A percentile compares a stretch with the other conserved stretches of the same genome.
Conservation (phyloP, 2,329 filamentous ascomycete genomes). For the Apiospora hydei region DNA sequence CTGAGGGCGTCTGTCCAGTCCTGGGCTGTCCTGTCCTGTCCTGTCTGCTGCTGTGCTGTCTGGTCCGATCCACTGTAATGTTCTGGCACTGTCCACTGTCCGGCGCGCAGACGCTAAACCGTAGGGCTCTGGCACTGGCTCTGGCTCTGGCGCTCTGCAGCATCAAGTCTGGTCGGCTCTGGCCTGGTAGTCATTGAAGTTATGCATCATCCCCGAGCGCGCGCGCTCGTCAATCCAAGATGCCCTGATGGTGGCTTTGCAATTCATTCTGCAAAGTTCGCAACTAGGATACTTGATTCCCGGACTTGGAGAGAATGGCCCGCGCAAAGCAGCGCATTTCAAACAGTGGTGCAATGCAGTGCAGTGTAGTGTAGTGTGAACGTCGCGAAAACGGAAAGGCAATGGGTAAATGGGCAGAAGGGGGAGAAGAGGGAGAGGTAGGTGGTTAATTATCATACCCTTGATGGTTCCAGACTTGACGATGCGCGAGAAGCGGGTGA, state of each 20-base stretch:
- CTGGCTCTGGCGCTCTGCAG: background rate
- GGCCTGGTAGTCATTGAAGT: background rate
- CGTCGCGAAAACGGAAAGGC: background rate
- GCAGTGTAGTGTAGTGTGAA: conserved; percentile 10
- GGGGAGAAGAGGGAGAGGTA: conserved; percentile 8
- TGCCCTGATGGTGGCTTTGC: conserved; percentile 24
- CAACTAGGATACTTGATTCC: conserved; percentile 14
- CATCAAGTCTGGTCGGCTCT: background rate
- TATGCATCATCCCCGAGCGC: background rate
- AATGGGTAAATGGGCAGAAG: background rate
- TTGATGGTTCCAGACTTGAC: conserved; percentile 11
- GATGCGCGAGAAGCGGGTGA: background rate
- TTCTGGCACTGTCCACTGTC: conserved; percentile 15
- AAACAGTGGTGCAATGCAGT: background rate
- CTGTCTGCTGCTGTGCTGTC: conserved; percentile 20
- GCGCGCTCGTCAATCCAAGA: background rate
- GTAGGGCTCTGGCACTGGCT: background rate
- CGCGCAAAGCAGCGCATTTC: conserved; percentile 20
- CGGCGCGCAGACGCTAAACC: conserved; percentile 9
- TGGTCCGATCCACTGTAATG: conserved; percentile 15
- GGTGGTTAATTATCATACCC: conserved; percentile 29
- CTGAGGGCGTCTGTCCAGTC: conserved; percentile 10
- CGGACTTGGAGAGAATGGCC: background rate
- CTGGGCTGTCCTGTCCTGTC: background rate
- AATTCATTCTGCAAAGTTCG: conserved; percentile 29